Conservation (phyloP, 192 early-diverging fungal species). For the Rhizoclosmatium sp. region DNA sequence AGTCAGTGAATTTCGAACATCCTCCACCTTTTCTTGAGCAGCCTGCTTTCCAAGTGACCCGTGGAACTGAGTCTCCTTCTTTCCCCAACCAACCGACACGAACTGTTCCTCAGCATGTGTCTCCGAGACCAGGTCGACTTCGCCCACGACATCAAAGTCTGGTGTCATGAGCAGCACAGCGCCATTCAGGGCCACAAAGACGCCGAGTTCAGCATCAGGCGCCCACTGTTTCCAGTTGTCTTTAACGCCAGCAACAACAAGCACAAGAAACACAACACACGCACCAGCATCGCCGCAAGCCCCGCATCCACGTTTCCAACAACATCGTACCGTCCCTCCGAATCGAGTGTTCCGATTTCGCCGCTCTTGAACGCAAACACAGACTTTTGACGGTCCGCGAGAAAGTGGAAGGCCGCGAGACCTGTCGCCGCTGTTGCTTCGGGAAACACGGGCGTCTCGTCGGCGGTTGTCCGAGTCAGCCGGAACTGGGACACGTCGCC, state of each 20-base stretch:
- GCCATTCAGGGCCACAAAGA: constrained; percentile 55
- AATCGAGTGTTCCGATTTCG: too few species aligned
- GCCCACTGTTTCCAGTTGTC: constrained; percentile 18
- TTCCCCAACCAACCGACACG: constrained; percentile 95
- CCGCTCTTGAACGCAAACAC: too few species aligned
- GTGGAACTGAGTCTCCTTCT: constrained; percentile 97
- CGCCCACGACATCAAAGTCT: constrained; percentile 89
- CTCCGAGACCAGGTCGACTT: constrained; percentile 64
- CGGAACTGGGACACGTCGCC: background rate
- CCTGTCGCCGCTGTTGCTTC: background rate
- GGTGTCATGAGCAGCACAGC: constrained; percentile 89
- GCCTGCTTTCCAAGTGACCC: constrained; percentile 85
- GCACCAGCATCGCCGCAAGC: constrained; percentile 63
- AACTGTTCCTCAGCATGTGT: constrained; percentile 37
- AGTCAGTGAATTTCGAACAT: constrained; percentile 43
- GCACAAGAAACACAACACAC: constrained; percentile 81
- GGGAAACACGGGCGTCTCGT: too few species aligned
- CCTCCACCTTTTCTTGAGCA: constrained; percentile 58
- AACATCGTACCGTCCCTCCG: constrained; percentile 45
- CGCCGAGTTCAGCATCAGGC: constrained; percentile 36
- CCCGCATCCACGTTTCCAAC: constrained; percentile 82
- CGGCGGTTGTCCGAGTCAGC: too few species aligned
- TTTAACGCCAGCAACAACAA: constrained; percentile 60
- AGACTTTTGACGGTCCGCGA: constrained; percentile 10
- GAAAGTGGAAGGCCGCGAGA: background rate